Conservation (phyloP, 129 eudicot species). For the Lonicera japonica region DNA sequence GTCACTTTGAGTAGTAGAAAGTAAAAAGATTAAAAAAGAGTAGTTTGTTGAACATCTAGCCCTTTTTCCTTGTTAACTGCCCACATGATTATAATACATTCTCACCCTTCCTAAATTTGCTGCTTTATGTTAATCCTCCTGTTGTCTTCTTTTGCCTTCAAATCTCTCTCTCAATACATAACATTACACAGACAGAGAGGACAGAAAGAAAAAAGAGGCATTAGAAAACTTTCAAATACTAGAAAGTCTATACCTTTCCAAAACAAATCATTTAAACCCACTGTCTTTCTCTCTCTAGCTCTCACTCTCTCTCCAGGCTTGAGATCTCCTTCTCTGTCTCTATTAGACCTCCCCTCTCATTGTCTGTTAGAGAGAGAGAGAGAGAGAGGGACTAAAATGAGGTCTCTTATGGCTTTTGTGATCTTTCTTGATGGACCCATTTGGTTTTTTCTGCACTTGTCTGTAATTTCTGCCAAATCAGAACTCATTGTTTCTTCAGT, state of each 20-base stretch:
- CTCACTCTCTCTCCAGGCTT: background rate
- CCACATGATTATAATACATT: slow-evolving; percentile 8
- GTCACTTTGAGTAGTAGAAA: no score
- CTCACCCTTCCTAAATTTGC: background rate
- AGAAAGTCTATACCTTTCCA: background rate
- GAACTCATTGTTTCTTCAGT: slow-evolving; percentile 15
- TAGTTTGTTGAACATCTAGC: no score
- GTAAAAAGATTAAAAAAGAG: no score
- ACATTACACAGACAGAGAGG: background rate
- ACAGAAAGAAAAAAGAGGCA: background rate
- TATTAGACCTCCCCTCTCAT: slow-evolving; percentile 7
- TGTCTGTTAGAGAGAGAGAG: background rate
- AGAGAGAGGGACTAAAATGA: slow-evolving; percentile 23
- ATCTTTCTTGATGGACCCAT: slow-evolving; percentile 18
- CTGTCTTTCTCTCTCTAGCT: background rate
- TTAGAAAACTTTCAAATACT: background rate
- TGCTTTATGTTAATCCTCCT: no score
- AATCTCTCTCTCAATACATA: background rate
- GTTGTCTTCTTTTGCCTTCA: slow-evolving; percentile 4
- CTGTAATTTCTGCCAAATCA: slow-evolving; percentile 24
- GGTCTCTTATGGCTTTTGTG: slow-evolving; percentile 12
- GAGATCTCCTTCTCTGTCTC: slow-evolving; percentile 8
- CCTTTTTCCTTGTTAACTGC: background rate
- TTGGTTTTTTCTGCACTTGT: slow-evolving; percentile 13
- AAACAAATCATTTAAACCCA: background rate